These are phyloP conservation scores for Hypericum androsaemum DNA, from an alignment of 345 rosid species.

Conservation along the genomic window DNA sequence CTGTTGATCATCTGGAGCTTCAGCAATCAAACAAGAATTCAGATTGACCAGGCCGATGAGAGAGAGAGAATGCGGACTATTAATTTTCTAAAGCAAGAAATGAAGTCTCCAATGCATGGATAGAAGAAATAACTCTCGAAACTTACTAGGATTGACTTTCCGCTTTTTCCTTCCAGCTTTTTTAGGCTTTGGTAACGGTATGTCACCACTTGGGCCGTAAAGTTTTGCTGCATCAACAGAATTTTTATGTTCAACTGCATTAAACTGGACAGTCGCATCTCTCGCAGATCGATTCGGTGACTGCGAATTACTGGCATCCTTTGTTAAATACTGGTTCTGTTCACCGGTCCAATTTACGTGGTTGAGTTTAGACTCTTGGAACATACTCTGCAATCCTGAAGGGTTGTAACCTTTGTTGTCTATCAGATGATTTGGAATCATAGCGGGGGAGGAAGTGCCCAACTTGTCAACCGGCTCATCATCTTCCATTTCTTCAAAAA, in stretches of 20 bases:
- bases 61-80: slow-evolving; percentile 1
- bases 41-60: slow-evolving; percentile 1
- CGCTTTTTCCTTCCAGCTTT: slow-evolving; percentile 8
- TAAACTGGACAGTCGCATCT: slow-evolving; percentile 15
- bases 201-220: background rate
- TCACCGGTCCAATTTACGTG: background rate
- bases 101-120: too few species aligned
- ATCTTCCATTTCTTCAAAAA: slow-evolving; percentile 7
- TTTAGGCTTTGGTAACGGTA: background rate
- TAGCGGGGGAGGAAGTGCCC: slow-evolving; percentile 6
- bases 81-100: background rate
- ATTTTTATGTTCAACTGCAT: slow-evolving; percentile 6
- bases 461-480: slow-evolving; percentile 1
- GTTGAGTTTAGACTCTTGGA: too few species aligned
- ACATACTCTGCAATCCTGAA: background rate
- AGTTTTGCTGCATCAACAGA: slow-evolving; percentile 8
- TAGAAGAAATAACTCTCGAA: too few species aligned
- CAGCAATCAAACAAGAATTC: background rate
- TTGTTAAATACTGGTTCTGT: slow-evolving; percentile 5
- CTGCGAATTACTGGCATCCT: slow-evolving; percentile 1
- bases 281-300: slow-evolving; percentile 6
- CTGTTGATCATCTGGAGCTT: slow-evolving; percentile 9
- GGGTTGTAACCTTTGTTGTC: background rate
- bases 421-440: background rate
- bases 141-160: slow-evolving; percentile 18